A percentile compares a stretch with the other conserved stretches of the same genome.
Conservation (phyloP, 1,284 basidiomycete genomes). For the Trametes polyzona region DNA sequence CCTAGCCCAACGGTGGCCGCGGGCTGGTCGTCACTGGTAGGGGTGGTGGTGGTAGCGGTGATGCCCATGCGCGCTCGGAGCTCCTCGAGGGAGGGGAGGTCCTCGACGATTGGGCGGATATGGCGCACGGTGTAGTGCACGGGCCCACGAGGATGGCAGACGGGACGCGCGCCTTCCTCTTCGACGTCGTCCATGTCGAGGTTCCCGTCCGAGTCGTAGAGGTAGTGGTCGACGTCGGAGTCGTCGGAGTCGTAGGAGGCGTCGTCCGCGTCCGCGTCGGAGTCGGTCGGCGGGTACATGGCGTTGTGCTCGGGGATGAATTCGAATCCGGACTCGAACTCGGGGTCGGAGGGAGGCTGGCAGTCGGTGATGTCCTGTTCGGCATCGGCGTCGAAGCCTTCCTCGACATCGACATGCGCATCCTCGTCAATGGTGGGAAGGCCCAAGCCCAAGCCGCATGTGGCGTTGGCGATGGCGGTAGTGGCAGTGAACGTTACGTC, state of each 20-base stretch:
- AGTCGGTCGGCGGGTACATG: neutral
- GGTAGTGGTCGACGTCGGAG: slow-evolving; percentile 11
- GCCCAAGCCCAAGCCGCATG: neutral
- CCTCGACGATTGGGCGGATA: neutral
- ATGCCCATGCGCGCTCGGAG: neutral
- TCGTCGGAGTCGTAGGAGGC: slow-evolving; percentile 5
- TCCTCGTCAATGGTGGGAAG: neutral
- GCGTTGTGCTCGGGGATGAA: neutral
- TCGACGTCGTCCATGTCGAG: neutral
- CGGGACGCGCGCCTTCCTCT: neutral
- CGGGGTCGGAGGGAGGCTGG: neutral
- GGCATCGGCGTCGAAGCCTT: neutral
- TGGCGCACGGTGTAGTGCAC: neutral
- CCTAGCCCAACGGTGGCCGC: neutral
- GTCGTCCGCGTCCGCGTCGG: neutral
- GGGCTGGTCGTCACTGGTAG: neutral
- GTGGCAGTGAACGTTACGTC: neutral
- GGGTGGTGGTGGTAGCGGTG: neutral
- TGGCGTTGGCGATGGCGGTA: neutral
- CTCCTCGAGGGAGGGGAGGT: neutral
- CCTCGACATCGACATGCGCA: neutral
- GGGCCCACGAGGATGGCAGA: neutral
- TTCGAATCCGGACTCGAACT: neutral
- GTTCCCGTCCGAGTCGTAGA: slow-evolving; percentile 3
- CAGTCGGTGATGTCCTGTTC: neutral